A percentile compares a stretch with the other conserved stretches of the same genome.
Evolutionary conservation across 768 basidiomycete genomes (phyloP).

Genomic region (Hygrophorus russula): DNA sequence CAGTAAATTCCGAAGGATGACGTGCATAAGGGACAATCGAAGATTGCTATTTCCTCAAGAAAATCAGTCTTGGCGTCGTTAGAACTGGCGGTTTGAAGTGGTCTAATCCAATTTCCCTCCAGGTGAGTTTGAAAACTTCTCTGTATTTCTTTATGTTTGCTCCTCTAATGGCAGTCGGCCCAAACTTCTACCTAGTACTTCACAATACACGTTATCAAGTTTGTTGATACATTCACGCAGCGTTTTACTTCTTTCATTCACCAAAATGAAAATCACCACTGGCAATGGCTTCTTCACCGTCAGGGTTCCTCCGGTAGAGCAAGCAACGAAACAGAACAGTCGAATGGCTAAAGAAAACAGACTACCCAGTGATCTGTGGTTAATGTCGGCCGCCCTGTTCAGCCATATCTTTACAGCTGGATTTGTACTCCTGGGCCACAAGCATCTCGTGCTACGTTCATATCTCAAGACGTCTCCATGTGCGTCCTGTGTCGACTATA

Average conservation of each 20-base stretch:
- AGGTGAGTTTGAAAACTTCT: constrained; percentile 28
- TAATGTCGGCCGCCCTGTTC: constrained; percentile 89
- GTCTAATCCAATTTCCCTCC: constrained; percentile 46
- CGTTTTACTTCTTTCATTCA: constrained; percentile 40
- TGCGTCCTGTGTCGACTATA: too few species aligned
- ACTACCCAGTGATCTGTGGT: constrained; percentile 80
- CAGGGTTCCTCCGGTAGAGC: constrained; percentile 24
- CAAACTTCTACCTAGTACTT: constrained; percentile 63
- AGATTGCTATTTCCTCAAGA: constrained; percentile 68
- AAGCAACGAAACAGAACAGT: constrained; percentile 26
- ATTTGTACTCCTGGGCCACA: too few species aligned
- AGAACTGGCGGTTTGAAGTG: constrained; percentile 45
- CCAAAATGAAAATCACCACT: constrained; percentile 19
- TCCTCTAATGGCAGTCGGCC: background rate
- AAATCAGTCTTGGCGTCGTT: constrained; percentile 61
- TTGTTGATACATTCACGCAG: constrained; percentile 74
- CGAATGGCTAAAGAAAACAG: constrained; percentile 48
- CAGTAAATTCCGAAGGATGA: constrained; percentile 65
- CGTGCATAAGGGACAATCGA: constrained; percentile 62
- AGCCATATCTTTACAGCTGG: too few species aligned
- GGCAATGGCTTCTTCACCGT: constrained; percentile 23
- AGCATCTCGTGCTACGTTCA: too few species aligned
- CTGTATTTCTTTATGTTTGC: background rate
- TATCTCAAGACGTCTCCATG: too few species aligned
- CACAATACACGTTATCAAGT: constrained; percentile 55